Conservation (phyloP, 2,329 filamentous ascomycete species). For the Lecanoromycetidae sp. region DNA sequence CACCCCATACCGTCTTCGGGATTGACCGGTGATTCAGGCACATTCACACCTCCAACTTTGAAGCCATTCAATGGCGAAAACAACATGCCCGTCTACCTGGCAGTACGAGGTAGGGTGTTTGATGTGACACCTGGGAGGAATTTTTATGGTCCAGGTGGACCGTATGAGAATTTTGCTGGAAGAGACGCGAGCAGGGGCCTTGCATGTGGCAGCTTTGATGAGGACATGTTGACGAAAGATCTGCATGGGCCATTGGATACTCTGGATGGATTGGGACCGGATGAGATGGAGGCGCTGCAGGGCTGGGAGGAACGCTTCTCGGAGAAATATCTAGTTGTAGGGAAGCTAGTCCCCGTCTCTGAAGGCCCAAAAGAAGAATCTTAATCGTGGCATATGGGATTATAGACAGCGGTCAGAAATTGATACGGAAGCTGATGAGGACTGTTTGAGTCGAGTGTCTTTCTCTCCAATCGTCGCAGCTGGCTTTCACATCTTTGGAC, state of each 20-base stretch:
- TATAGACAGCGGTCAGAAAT: background rate
- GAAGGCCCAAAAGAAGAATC: slow-evolving; percentile 5
- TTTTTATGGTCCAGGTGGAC: slow-evolving; percentile 92
- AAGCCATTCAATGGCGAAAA: slow-evolving; percentile 71
- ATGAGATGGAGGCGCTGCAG: slow-evolving; percentile 69
- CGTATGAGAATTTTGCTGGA: slow-evolving; percentile 93
- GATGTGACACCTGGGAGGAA: slow-evolving; percentile 77
- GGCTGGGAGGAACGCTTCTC: slow-evolving; percentile 52
- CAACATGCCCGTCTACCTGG: slow-evolving; percentile 67
- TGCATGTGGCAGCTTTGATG: slow-evolving; percentile 84
- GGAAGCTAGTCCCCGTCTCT: slow-evolving; percentile 58
- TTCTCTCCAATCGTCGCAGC: too few species aligned
- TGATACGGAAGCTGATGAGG: too few species aligned
- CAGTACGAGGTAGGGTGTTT: slow-evolving; percentile 83
- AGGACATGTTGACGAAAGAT: slow-evolving; percentile 88
- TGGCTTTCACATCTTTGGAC: too few species aligned
- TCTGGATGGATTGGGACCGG: slow-evolving; percentile 56
- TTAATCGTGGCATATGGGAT: background rate
- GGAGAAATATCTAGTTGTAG: slow-evolving; percentile 93
- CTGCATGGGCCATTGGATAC: slow-evolving; percentile 71
- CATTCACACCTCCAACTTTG: slow-evolving; percentile 74
- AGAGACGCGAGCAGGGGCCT: slow-evolving; percentile 80
- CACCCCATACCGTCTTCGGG: background rate
- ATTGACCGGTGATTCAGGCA: too few species aligned
- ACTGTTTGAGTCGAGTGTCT: too few species aligned